Evolutionary conservation across 2,329 filamentous ascomycete genomes (phyloP).

Genomic region (Aspergillus pseudonomiae): DNA sequence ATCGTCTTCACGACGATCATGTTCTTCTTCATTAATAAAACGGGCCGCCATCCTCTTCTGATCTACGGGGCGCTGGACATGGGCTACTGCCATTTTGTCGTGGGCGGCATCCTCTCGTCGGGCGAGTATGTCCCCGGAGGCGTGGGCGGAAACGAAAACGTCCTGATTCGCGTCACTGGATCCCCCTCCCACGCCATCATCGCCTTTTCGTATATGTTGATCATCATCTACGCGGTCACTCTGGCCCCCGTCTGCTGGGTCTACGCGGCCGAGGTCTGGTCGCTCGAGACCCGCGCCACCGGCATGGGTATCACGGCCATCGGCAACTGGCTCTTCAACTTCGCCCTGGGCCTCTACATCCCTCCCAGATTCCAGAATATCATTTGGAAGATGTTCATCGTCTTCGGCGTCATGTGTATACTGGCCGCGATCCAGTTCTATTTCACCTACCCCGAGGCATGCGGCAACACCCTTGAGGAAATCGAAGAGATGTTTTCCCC

Average conservation of each 20-base stretch:
- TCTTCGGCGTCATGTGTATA: slow-evolving; percentile 54
- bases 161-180: slow-evolving; percentile 57
- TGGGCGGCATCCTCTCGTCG: slow-evolving; percentile 49
- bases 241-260: slow-evolving; percentile 67
- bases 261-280: slow-evolving; percentile 68
- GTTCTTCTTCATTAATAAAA: too few relatives aligned
- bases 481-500: slow-evolving; percentile 36
- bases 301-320: slow-evolving; percentile 61
- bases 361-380: slow-evolving; percentile 63
- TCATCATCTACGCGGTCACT: slow-evolving; percentile 66
- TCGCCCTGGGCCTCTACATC: slow-evolving; percentile 62
- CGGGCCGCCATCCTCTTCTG: slow-evolving; percentile 5
- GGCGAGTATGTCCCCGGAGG: slow-evolving; percentile 48
- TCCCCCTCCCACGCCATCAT: slow-evolving; percentile 64
- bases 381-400: slow-evolving; percentile 56
- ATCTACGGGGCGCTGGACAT: slow-evolving; percentile 11
- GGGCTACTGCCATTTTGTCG: slow-evolving; percentile 51
- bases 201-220: slow-evolving; percentile 66
- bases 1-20: too few relatives aligned
- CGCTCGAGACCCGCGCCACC: slow-evolving; percentile 61
- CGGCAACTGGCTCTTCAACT: slow-evolving; percentile 63
- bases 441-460: slow-evolving; percentile 42
- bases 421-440: slow-evolving; percentile 50
- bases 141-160: slow-evolving; percentile 53
- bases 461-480: slow-evolving; percentile 37